Base-by-base conservation (phyloP, 2,329 filamentous ascomycete genomes). In the Monosporascus ibericus region DNA sequence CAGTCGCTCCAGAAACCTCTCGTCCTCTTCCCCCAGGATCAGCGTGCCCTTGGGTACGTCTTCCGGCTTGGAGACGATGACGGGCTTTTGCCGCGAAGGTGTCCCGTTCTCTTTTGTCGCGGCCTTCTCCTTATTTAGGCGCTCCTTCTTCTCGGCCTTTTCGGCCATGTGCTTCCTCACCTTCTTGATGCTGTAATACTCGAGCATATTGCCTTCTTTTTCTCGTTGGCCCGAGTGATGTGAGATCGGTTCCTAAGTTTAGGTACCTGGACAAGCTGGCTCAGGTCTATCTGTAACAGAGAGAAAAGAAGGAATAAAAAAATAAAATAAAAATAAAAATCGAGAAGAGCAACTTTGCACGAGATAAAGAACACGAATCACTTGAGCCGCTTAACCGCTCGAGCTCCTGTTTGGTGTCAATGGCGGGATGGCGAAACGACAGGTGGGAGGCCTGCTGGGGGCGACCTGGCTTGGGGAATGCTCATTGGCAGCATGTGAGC, bases 171-270 rank as follows among this genome's bases (percentile, higher is more conserved):
- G 70, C 68, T 85, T 82, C 71, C 84, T 85, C 63, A 76, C 71
- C 66, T 84, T 86, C 65, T 80, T 85, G 71, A 78, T 80, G 37
- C 75, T 70, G 58, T 86, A 79, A 67, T 82, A 85, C 67, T 86
- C 81, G 55, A 86, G 64, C 84, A 86, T 86, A 48, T 57, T 14
- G 30, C 30, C 30, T 14, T 14, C 11, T 14, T 11, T 11, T 5
- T 34, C 0, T 14, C 11, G 9, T 34, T 14, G 30, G 11, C 30
- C 11, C 9, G 30, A 14, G 30, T 34, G 30, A 34, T 34, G 3
- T 5, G 30, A 14, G 5, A 11, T 14, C 3, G 30, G 30, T 11
- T 11, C 14, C 5, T 6, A 14, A 14, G 11, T 34, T 34, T 5
- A 11, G 4, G 30, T 14, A 14, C 30, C 11, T 11, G 5, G 30